Base-by-base conservation (phyloP, 441 rosid species). In the Gossypium laxum region DNA sequence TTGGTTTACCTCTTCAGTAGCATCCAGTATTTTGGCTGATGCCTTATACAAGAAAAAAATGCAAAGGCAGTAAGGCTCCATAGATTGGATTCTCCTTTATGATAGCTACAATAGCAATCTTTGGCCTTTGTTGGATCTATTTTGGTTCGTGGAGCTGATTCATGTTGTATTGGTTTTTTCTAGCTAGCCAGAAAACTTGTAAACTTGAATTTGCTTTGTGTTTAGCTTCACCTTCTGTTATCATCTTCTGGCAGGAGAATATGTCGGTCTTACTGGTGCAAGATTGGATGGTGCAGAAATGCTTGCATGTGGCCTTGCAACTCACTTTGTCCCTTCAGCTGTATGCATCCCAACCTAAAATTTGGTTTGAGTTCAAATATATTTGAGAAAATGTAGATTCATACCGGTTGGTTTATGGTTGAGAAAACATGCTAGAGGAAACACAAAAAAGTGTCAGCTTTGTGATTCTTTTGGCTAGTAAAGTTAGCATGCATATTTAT, bases 301-400 rank as follows among this genome's bases (percentile, higher is more conserved):
- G 95, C 85, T 86, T 78, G 83, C 89, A 48, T 89, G 89, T 79
- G 96, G 96, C 72, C 93, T 92, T 74, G 96, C 95, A 26, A 92
- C 93, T 72, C 98, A 92, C 80, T 89, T 79, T 80, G 86, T 90
- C 38, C 90, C 86, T 56, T 87, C 92, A 71, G 51, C 61, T 69
- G 95, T 90, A 89, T 71, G 71, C 67, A 64, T 72, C 7, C 74
- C 51, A 51, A 64, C 72, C 67, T 41, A 4, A 59, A 6, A 62
- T 70, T 10, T 11, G 19, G 59, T 32, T 28, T 51, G 67, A 59
- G 12, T 67, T 66, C 54, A 28, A 28, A 54, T 63, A 15, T 41
- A 18, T 52, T 30, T 60, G 58, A 66, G 60, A 7, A 54, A 17
- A 17, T 18, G 19, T 41, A 19, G 56, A 28, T 67, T 26, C 55